Evolutionary conservation across 73 alveolate genomes (phyloP).

Genomic region (Symbiodinium natans): DNA sequence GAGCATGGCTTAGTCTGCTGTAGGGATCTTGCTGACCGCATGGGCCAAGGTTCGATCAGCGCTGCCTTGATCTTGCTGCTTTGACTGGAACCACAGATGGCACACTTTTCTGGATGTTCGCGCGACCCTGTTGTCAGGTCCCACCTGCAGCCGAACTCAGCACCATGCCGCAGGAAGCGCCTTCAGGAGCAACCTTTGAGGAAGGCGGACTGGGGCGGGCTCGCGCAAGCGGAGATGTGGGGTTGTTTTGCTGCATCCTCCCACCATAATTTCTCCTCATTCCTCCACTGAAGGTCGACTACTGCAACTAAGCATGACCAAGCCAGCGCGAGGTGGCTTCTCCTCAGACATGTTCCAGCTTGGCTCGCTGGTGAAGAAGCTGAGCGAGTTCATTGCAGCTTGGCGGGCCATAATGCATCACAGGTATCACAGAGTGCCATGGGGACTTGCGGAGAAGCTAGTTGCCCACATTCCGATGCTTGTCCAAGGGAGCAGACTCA

Average conservation of each 20-base stretch:
- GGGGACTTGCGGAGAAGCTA: no score
- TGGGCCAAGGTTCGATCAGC: slow-evolving; percentile 5
- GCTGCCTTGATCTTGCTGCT: not conserved
- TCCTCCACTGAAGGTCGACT: no score
- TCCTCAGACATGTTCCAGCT: not conserved
- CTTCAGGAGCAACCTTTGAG: not conserved
- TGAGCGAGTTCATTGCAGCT: not conserved
- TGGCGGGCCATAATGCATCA: not conserved
- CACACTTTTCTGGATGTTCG: not conserved
- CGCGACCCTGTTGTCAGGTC: not conserved
- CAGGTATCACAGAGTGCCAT: no score
- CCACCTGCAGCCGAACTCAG: not conserved
- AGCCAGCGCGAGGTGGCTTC: not conserved
- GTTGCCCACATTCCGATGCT: no score
- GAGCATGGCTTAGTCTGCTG: no score
- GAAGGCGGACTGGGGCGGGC: not conserved
- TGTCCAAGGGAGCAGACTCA: no score
- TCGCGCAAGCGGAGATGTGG: no score
- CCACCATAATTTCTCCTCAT: no score
- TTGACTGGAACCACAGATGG: not conserved
- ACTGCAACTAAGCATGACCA: no score
- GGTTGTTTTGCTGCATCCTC: no score
- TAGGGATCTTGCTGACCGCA: no score
- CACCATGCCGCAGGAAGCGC: not conserved
- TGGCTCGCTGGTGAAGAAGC: not conserved